Evolutionary conservation across 2,329 filamentous ascomycete species (phyloP).

Genomic region (Pestalotiopsis sp.): DNA sequence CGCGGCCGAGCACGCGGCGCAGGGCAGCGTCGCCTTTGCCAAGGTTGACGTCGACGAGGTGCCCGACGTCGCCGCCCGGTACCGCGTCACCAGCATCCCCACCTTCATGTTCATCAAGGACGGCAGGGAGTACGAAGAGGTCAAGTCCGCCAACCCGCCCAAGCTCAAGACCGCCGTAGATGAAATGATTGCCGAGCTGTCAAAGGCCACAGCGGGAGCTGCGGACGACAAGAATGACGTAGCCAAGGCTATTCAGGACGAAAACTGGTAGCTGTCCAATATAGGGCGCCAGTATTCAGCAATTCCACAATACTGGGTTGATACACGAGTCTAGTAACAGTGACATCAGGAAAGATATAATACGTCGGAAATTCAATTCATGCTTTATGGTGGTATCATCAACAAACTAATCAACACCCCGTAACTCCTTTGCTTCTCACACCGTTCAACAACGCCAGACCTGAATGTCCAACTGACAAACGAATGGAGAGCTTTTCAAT

Average conservation of each 20-base stretch:
- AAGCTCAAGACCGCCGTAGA: conserved; percentile 53
- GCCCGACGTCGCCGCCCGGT: conserved; percentile 64
- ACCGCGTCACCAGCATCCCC: conserved; percentile 72
- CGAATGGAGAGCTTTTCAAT: too few species aligned
- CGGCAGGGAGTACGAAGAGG: conserved; percentile 60
- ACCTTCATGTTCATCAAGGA: conserved; percentile 72
- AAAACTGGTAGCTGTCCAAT: conserved; percentile 9
- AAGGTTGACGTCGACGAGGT: conserved; percentile 75
- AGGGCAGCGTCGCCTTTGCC: conserved; percentile 62
- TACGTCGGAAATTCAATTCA: neutral
- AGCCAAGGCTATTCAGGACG: conserved; percentile 13
- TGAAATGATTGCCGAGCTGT: conserved; percentile 35
- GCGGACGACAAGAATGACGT: conserved; percentile 1
- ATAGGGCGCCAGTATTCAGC: neutral
- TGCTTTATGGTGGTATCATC: neutral
- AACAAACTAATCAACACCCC: neutral
- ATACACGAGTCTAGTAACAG: neutral
- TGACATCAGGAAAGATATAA: neutral
- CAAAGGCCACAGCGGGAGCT: neutral
- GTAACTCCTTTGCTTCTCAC: neutral
- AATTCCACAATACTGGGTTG: neutral
- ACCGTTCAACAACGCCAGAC: neutral
- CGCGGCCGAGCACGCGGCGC: conserved; percentile 46
- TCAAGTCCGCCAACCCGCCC: conserved; percentile 68
- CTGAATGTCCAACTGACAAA: too few species aligned